Percentiles rank a stretch among this genome's conserved stretches.
Conservation (phyloP, 768 basidiomycete genomes). For the Suillus alpinus region DNA sequence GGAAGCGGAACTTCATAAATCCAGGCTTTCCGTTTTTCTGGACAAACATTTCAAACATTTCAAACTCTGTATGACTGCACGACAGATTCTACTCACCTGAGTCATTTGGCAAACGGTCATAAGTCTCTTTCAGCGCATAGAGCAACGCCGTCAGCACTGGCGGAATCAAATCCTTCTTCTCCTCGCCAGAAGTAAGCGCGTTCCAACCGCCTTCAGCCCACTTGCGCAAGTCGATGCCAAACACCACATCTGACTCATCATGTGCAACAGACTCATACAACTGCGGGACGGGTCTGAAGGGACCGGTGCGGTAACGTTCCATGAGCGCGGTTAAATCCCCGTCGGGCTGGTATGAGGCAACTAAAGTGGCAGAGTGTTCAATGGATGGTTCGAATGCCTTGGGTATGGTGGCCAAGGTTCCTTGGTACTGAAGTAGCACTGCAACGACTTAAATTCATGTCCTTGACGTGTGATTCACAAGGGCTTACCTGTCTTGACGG, state of each 20-base stretch:
- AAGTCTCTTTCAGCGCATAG: slow-evolving; percentile 58
- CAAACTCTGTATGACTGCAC: background rate
- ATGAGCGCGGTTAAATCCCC: slow-evolving; percentile 83
- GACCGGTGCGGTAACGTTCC: slow-evolving; percentile 90
- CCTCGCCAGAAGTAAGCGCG: slow-evolving; percentile 49
- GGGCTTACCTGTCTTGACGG: slow-evolving; percentile 74
- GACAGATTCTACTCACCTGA: slow-evolving; percentile 43
- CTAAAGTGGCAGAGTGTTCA: slow-evolving; percentile 69
- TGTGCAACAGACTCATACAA: slow-evolving; percentile 85
- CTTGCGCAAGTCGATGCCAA: slow-evolving; percentile 87
- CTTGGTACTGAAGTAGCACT: slow-evolving; percentile 88
- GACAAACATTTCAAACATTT: slow-evolving; percentile 6
- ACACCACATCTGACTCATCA: slow-evolving; percentile 81
- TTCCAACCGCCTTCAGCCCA: slow-evolving; percentile 88
- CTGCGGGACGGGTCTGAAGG: slow-evolving; percentile 84
- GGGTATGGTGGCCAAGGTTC: slow-evolving; percentile 70
- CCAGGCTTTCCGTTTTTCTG: slow-evolving; percentile 88
- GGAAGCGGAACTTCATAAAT: slow-evolving; percentile 91
- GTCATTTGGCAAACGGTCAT: slow-evolving; percentile 58
- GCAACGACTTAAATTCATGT: slow-evolving; percentile 1
- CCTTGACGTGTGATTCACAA: slow-evolving; percentile 4
- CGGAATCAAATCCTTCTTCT: slow-evolving; percentile 65
- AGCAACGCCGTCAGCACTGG: slow-evolving; percentile 72
- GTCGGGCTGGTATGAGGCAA: slow-evolving; percentile 86
- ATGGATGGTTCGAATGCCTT: slow-evolving; percentile 61